phyloP scores from a whole-genome alignment of 306 rosid genomes.

The Mucuna pruriens region DNA sequence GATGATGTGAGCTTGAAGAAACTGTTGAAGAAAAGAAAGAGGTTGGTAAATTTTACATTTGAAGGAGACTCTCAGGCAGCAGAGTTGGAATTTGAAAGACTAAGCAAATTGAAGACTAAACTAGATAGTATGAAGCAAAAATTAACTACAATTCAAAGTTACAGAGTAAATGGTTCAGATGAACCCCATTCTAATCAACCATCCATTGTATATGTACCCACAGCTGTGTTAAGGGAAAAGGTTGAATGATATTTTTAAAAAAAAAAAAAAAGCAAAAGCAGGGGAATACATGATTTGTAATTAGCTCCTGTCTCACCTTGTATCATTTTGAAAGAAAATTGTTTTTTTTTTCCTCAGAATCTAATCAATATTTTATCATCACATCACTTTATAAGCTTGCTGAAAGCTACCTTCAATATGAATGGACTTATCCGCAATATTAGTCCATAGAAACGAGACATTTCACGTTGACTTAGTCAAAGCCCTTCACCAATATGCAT shows the following conservation, averaged over 20 bases:
- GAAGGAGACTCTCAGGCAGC: constrained; percentile 54
- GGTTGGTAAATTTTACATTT: constrained; percentile 39
- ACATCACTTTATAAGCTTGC: not conserved
- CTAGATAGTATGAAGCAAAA: constrained; percentile 59
- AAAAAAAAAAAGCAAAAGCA: too few relatives aligned
- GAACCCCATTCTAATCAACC: constrained; percentile 39
- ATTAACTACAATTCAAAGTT: constrained; percentile 47
- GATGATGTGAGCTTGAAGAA: constrained; percentile 84
- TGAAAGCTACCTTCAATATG: not conserved
- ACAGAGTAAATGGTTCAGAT: constrained; percentile 44
- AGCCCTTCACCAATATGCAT: not conserved
- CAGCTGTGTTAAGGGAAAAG: constrained; percentile 74
- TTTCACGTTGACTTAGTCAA: not conserved
- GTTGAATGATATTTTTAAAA: constrained; percentile 39
- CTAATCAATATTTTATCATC: not conserved
- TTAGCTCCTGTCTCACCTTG: constrained; percentile 20
- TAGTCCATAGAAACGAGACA: not conserved
- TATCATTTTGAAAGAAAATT: constrained; percentile 16
- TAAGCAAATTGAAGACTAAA: constrained; percentile 56
- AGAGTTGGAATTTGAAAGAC: constrained; percentile 75
- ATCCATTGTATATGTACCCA: constrained; percentile 70
- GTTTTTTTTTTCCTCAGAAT: too few relatives aligned
- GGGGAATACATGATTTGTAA: constrained; percentile 12
- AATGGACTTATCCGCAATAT: not conserved
- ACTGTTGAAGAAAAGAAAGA: constrained; percentile 61